Evolutionary conservation across 345 rosid species (phyloP).

Genomic region (Theobroma cacao): DNA sequence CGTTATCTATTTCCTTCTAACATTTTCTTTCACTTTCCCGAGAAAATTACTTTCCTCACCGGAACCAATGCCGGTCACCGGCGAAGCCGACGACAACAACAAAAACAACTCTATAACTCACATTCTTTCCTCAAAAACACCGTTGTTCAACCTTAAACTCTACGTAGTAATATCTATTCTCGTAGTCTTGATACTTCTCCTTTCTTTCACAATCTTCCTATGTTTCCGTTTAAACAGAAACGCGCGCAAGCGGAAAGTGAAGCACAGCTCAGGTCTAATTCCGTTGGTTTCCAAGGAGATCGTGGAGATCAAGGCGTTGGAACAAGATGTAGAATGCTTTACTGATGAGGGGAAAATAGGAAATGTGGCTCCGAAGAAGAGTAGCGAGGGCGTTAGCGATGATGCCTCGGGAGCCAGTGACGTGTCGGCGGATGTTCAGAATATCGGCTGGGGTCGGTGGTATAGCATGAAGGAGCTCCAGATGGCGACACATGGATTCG

Average conservation of each 20-base stretch:
- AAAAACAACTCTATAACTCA: conserved; percentile 23
- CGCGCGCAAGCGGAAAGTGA: conserved; percentile 51
- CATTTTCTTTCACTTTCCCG: conserved; percentile 3
- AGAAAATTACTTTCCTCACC: conserved; percentile 15
- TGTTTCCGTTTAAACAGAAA: conserved; percentile 47
- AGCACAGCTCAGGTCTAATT: conserved; percentile 73
- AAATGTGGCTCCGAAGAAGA: conserved; percentile 23
- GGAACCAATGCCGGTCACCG: conserved; percentile 57
- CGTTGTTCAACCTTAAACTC: conserved; percentile 54
- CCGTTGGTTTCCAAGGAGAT: conserved; percentile 76
- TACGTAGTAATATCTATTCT: conserved; percentile 54
- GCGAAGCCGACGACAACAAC: neutral
- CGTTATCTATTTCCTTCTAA: neutral
- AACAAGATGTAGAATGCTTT: conserved; percentile 20
- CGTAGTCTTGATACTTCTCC: conserved; percentile 29
- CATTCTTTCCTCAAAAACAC: conserved; percentile 37
- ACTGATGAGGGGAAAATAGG: conserved; percentile 28
- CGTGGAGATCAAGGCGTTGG: conserved; percentile 57
- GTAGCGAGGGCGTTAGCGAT: conserved; percentile 17
- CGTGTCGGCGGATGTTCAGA: conserved; percentile 44
- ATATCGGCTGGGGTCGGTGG: conserved; percentile 96
- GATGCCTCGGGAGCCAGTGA: conserved; percentile 46
- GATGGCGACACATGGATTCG: conserved; percentile 74
- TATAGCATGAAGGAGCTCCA: conserved; percentile 81
- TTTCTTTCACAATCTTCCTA: conserved; percentile 49